Base-by-base conservation (phyloP, 345 rosid species). In the Iberis pinnata region DNA sequence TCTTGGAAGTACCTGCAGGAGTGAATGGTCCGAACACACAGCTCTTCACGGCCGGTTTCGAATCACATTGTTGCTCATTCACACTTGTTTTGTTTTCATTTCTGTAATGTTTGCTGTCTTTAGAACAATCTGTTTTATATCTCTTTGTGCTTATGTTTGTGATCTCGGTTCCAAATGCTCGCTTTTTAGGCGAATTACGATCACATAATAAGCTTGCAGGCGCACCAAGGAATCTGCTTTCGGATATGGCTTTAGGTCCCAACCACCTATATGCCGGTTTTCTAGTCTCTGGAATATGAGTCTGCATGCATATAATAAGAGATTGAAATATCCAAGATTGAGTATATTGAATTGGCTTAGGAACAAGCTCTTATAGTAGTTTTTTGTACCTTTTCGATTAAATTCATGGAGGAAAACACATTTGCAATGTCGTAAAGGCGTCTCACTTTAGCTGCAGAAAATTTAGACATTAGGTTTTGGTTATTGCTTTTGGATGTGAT, bases 381-480 rank as follows among this genome's bases (percentile, higher is more conserved):
- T n/a, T 3, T 3, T 13, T 8, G 33, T 75, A 88, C 94, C 96
- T 88, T 88, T 49, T 88, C 88, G 27, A 88, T 84, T 54, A 88
- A 58, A 45, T 78, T 77, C 72, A 84, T 71, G 5, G 89, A 84
- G 49, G 94, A 74, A 58, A 84, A 77, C 51, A 84, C 88, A 70
- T 88, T 88, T 41, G 88, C 96, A 49, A 88, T 80, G 73, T 84
- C 96, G 59, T 88, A 84, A 13, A 84, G 71, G 49, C 94, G 79
- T 68, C 96, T 76, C 38, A 84, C 76, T 77, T 82, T 88, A 52
- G 88, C 96, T 88, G 85, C 75, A 70, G 18, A 60, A 17, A 61
- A 42, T 33, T 58, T 49, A 53, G 5, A 26, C 29, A 63, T 15
- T 50, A 16, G 10, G 44, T 66, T 47, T 35, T 35, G 69, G 67